Conservation (phyloP, 208 protist genomes). For the Crithidia thermophila region DNA sequence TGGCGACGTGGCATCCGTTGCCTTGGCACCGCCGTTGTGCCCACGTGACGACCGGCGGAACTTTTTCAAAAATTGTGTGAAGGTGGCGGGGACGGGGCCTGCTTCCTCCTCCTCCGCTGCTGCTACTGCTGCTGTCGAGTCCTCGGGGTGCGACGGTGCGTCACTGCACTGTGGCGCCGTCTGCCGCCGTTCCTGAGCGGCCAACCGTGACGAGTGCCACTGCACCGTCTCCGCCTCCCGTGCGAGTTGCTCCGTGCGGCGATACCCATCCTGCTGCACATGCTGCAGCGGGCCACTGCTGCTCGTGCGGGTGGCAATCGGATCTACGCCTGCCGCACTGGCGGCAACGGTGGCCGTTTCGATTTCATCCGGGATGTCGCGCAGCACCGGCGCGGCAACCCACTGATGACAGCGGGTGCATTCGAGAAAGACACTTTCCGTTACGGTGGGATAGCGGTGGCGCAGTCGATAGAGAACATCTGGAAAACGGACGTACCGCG, state of each 20-base stretch:
- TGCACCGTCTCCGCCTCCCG: background rate
- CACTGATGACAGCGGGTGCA: slow-evolving; percentile 80
- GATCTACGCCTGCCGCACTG: slow-evolving; percentile 15
- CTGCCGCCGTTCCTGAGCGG: slow-evolving; percentile 8
- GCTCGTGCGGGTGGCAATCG: slow-evolving; percentile 5
- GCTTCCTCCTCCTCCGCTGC: too few relatives aligned
- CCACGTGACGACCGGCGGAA: slow-evolving; percentile 13
- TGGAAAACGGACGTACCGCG: slow-evolving; percentile 68
- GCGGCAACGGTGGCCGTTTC: slow-evolving; percentile 7
- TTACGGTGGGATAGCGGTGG: slow-evolving; percentile 60
- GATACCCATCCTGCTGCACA: slow-evolving; percentile 8
- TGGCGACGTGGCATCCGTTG: background rate
- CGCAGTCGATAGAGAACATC: slow-evolving; percentile 49
- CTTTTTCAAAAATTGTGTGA: slow-evolving; percentile 12
- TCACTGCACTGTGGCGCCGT: too few relatives aligned
- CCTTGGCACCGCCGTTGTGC: background rate
- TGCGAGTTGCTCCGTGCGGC: slow-evolving; percentile 7
- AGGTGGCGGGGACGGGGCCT: too few relatives aligned
- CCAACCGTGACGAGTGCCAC: slow-evolving; percentile 39
- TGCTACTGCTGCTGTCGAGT: too few relatives aligned
- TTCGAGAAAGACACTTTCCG: slow-evolving; percentile 64
- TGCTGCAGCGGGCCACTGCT: slow-evolving; percentile 13
- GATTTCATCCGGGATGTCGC: slow-evolving; percentile 39
- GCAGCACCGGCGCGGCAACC: slow-evolving; percentile 57
- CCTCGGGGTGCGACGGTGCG: background rate